Base-by-base conservation (phyloP, 306 rosid genomes). In the Prinsepia uniflora region DNA sequence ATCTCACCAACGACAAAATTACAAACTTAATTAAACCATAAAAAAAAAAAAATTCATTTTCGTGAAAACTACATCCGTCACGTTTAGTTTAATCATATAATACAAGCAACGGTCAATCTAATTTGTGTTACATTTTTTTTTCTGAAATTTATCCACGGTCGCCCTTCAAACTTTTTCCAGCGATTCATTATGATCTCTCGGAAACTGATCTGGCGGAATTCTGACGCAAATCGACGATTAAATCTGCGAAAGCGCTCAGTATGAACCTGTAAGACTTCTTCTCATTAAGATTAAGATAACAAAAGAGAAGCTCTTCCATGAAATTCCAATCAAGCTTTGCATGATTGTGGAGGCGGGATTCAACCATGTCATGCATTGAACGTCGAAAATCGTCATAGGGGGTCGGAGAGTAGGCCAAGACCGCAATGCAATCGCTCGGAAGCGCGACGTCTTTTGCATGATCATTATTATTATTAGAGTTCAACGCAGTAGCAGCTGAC, bases 311-410 rank as follows among this genome's bases (percentile, higher is more conserved):
- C 75, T 93, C 94, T 41, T 85, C 87, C 97, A 90, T 80, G 83
- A 90, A 93, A 47, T 82, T 85, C 97, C 98, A 93, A 62, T 93
- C 96, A 6, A 93, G 86, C 13, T 17, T 68, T 60, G 78, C 84
- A 4, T 78, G 36, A 8, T 80, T 76, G 15, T 65, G 80, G 53
- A 71, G 3, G 7, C 86, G 83, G 0, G 73, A 78, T 43, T 90
- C 89, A n/a, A 90, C 81, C 79, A 88, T 63, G 17, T 82, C 84
- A 7, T 73, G 69, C 96, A 93, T 93, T 20, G 98, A 90, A 9
- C 55, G 66, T 15, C 76, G 81, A 20, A 93, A 90, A 12, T 93
- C 92, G 3, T 85, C 79, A 12, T 62, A 62, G 0, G 98, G 98
- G 9, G 52, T 81, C 10, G 48, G 71, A 3, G 98, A 88, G 67